Conservation (phyloP, 2,329 filamentous ascomycete species). For the Pestalotiopsis sp. region DNA sequence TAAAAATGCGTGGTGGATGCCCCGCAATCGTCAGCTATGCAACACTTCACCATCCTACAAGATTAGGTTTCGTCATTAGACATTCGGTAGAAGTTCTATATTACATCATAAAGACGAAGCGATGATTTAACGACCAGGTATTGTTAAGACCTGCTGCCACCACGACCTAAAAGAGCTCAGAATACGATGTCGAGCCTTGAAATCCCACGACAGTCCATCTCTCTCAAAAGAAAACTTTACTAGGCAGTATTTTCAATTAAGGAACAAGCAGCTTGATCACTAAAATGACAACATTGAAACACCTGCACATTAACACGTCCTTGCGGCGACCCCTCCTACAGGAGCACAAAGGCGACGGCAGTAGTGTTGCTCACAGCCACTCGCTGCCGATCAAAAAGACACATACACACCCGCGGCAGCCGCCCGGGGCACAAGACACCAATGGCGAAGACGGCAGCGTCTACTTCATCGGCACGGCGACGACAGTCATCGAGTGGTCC, state of each 20-base stretch:
- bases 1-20: not conserved
- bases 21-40: not conserved
- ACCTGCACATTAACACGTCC: not conserved
- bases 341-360: not conserved
- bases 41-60: not conserved
- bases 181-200: not conserved
- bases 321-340: not conserved
- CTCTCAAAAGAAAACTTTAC: not conserved
- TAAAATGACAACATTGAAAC: not conserved
- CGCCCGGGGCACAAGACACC: not conserved
- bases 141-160: not conserved
- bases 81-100: not conserved
- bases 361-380: not conserved
- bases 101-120: slow-evolving; percentile 2
- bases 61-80: not conserved
- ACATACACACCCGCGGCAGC: slow-evolving; percentile 25
- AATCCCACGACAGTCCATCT: not conserved
- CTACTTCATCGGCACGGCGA: slow-evolving; percentile 60
- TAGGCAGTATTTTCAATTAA: not conserved
- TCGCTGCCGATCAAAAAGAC: slow-evolving; percentile 25
- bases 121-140: not conserved
- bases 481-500: slow-evolving; percentile 57
- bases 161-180: not conserved
- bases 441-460: slow-evolving; percentile 43
- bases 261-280: not conserved